These are phyloP conservation scores for Dimocarpus longan DNA, from an alignment of 345 rosid species.

Conservation along the genomic window DNA sequence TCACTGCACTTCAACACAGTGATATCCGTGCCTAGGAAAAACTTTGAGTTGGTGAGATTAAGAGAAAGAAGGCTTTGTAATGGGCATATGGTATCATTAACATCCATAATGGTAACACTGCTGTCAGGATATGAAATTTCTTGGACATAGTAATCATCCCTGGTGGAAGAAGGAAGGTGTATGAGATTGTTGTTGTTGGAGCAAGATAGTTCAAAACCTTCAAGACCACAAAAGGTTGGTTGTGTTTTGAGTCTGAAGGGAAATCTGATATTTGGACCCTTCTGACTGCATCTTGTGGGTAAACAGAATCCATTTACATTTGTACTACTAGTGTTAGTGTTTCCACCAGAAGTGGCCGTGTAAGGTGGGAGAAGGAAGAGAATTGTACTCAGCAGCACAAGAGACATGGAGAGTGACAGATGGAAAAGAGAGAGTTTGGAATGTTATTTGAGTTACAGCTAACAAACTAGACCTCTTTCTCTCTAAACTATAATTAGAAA, in stretches of 20 bases:
- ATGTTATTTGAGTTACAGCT: no score
- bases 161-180: constrained; percentile 9
- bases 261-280: constrained; percentile 11
- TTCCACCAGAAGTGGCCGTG: neutral
- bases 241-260: constrained; percentile 19
- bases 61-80: neutral
- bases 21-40: neutral
- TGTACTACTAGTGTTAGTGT: neutral
- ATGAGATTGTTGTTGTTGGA: neutral
- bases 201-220: constrained; percentile 17
- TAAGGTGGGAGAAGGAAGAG: neutral
- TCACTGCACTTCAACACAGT: neutral
- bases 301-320: neutral
- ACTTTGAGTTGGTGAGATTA: neutral
- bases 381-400: neutral
- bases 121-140: neutral
- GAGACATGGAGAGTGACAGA: constrained; percentile 6
- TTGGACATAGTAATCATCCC: neutral
- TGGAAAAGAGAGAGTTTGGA: constrained; percentile 15
- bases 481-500: no score
- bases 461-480: neutral
- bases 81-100: neutral
- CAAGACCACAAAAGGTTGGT: neutral
- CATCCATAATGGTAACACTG: neutral
- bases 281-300: neutral